These are phyloP conservation scores for Kluyveromyces nonfermentans DNA, from an alignment of 805 yeast species.

Conservation along the genomic window DNA sequence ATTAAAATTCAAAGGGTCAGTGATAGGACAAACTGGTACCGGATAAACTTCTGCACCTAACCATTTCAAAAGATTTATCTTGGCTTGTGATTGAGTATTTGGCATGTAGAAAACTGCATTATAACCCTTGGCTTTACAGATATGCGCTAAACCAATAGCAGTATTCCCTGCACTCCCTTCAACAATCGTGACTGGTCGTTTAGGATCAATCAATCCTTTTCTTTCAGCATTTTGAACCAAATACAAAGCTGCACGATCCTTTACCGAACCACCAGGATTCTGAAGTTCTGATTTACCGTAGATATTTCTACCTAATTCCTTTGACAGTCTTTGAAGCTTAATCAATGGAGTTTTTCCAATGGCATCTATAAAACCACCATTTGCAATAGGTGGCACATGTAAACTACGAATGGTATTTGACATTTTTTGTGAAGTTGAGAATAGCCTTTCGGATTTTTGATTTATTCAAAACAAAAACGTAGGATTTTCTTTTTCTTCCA, in stretches of 20 bases:
- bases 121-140: slow-evolving; percentile 76
- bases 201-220: slow-evolving; percentile 52
- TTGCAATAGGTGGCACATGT: slow-evolving; percentile 47
- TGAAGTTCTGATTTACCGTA: slow-evolving; percentile 87
- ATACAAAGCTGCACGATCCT: slow-evolving; percentile 80
- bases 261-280: slow-evolving; percentile 92
- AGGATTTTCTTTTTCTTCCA: too few relatives aligned
- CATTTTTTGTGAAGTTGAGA: neutral
- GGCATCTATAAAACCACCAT: slow-evolving; percentile 66
- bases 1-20: slow-evolving; percentile 77
- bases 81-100: slow-evolving; percentile 73
- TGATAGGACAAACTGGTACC: slow-evolving; percentile 78
- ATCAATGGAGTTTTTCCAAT: slow-evolving; percentile 91
- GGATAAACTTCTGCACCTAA: slow-evolving; percentile 84
- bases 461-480: too few relatives aligned
- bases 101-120: slow-evolving; percentile 86
- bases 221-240: slow-evolving; percentile 72
- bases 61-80: slow-evolving; percentile 61
- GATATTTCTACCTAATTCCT: slow-evolving; percentile 57
- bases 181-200: slow-evolving; percentile 63
- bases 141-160: slow-evolving; percentile 84
- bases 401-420: slow-evolving; percentile 2
- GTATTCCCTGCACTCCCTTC: slow-evolving; percentile 96
- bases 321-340: slow-evolving; percentile 46
- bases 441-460: neutral